A percentile compares a stretch with the other conserved stretches of the same genome.
Conservation (phyloP, 768 basidiomycete species). For the Lactarius sanguifluus region DNA sequence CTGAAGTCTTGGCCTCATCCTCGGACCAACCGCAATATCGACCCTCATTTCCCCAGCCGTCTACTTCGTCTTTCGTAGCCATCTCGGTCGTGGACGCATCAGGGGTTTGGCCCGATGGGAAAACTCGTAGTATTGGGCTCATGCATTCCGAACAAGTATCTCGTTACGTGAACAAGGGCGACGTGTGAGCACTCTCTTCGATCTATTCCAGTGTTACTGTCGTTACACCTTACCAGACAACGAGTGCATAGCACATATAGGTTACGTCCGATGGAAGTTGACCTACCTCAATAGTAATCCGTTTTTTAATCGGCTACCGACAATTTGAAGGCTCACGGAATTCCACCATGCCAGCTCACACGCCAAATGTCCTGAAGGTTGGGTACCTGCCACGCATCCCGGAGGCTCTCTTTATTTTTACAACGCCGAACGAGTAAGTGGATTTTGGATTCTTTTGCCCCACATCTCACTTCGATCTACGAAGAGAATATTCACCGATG, state of each 20-base stretch:
- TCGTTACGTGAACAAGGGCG: too few species aligned
- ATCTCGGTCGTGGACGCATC: too few species aligned
- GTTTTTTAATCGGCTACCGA: background rate
- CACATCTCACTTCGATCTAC: background rate
- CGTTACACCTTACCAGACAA: background rate
- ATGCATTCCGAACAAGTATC: too few species aligned
- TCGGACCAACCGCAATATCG: too few species aligned
- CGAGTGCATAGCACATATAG: background rate
- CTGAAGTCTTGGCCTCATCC: background rate
- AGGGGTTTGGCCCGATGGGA: too few species aligned
- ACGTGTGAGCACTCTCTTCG: background rate
- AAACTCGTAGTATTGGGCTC: too few species aligned
- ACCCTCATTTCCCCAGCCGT: too few species aligned
- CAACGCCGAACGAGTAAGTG: constrained; percentile 3
- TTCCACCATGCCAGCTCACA: background rate
- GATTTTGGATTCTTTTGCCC: too few species aligned
- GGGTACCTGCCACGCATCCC: constrained; percentile 2
- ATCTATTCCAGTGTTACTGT: background rate
- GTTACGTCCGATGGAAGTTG: background rate
- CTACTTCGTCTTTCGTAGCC: too few species aligned
- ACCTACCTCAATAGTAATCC: constrained; percentile 17
- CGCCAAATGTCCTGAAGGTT: background rate
- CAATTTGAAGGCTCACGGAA: background rate
- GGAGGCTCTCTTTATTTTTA: constrained; percentile 22
- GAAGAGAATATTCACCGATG: constrained; percentile 20